These are phyloP conservation scores for Trametes punicea DNA, from an alignment of 768 basidiomycete species.

Conservation along the genomic window DNA sequence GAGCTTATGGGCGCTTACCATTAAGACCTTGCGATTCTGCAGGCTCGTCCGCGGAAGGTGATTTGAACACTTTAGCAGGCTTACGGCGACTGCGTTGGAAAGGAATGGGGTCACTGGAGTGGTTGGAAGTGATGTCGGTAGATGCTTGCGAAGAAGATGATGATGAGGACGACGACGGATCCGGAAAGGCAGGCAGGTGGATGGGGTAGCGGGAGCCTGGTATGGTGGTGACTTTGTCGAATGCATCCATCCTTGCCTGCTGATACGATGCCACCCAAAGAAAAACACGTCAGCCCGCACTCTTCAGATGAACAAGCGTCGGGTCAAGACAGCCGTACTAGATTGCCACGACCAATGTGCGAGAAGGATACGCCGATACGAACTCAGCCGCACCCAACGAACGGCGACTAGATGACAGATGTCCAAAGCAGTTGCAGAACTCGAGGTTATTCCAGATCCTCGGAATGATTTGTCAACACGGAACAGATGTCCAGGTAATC, in stretches of 20 bases:
- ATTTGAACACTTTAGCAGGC: slow-evolving; percentile 55
- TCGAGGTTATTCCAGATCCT: neutral
- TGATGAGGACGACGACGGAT: slow-evolving; percentile 5
- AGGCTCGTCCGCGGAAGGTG: slow-evolving; percentile 42
- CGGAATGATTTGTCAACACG: neutral
- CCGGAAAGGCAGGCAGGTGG: slow-evolving; percentile 9
- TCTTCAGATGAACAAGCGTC: too few relatives aligned
- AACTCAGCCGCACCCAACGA: neutral
- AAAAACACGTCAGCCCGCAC: too few relatives aligned
- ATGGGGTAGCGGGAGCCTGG: slow-evolving; percentile 18
- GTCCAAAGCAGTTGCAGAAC: neutral
- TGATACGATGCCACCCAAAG: neutral
- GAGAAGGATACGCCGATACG: neutral
- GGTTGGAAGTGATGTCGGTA: neutral
- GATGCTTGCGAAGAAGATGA: slow-evolving; percentile 11
- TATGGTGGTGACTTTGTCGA: slow-evolving; percentile 14
- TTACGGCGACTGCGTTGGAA: slow-evolving; percentile 46
- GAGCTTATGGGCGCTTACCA: slow-evolving; percentile 25
- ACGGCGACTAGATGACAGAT: neutral
- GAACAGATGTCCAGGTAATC: neutral
- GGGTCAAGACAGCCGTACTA: neutral
- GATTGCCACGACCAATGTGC: slow-evolving; percentile 3
- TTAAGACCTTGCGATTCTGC: slow-evolving; percentile 16
- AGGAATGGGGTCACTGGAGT: slow-evolving; percentile 8
- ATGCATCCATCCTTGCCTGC: slow-evolving; percentile 10